A percentile compares a stretch with the other conserved stretches of the same genome.
Conservation (phyloP, 2,329 filamentous ascomycete genomes). For the Talaromyces rugulosus region DNA sequence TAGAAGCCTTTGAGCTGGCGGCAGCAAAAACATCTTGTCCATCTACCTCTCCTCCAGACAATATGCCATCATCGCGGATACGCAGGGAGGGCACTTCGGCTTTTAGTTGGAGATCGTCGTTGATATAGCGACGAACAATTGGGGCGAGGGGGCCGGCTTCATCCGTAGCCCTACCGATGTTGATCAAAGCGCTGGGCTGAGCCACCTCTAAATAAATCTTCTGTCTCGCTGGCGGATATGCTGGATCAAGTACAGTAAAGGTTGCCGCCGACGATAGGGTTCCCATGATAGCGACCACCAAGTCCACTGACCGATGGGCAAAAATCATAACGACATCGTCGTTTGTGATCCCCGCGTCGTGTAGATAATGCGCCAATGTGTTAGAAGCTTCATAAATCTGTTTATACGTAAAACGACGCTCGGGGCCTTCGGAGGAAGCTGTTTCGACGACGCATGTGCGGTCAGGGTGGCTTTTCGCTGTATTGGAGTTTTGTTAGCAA, state of each 20-base stretch:
- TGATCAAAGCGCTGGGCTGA: constrained; percentile 66
- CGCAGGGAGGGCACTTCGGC: constrained; percentile 70
- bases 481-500: constrained; percentile 4
- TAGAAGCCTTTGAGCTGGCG: constrained; percentile 32
- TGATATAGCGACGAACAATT: constrained; percentile 64
- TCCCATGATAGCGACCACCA: constrained; percentile 78
- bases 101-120: constrained; percentile 67
- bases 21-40: constrained; percentile 64
- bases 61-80: constrained; percentile 64
- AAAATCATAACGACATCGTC: constrained; percentile 95
- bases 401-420: constrained; percentile 71
- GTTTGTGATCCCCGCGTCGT: constrained; percentile 65
- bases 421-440: constrained; percentile 45
- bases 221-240: constrained; percentile 75
- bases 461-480: constrained; percentile 60
- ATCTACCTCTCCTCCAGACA: constrained; percentile 64
- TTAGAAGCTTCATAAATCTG: constrained; percentile 86
- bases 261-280: constrained; percentile 49
- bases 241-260: constrained; percentile 67
- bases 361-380: constrained; percentile 72
- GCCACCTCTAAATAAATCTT: constrained; percentile 80
- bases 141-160: constrained; percentile 62
- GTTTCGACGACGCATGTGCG: constrained; percentile 66
- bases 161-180: constrained; percentile 66
- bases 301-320: constrained; percentile 74